Evolutionary conservation across 306 rosid genomes (phyloP).

Genomic region (Glycine soja): DNA sequence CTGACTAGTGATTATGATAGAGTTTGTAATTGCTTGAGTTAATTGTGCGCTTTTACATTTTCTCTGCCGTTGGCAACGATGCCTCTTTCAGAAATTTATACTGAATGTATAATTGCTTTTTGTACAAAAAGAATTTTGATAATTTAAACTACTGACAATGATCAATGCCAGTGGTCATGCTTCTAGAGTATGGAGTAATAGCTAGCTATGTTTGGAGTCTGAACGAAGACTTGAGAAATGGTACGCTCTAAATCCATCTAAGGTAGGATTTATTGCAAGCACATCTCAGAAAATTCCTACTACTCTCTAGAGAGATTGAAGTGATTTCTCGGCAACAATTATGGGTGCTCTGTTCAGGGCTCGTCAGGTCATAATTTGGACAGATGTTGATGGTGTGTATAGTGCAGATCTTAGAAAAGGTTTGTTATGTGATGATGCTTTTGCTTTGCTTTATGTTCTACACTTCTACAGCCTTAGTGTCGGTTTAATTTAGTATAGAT

Average conservation of each 20-base stretch:
- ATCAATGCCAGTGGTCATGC: too few species aligned
- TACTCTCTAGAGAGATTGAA: conserved; percentile 91
- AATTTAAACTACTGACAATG: too few species aligned
- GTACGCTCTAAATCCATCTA: conserved; percentile 74
- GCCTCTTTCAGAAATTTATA: too few species aligned
- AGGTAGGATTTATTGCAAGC: conserved; percentile 90
- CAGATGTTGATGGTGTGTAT: conserved; percentile 88
- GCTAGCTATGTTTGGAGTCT: too few species aligned
- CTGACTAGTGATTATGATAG: too few species aligned
- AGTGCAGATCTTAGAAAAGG: conserved; percentile 94
- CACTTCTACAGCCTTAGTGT: background rate
- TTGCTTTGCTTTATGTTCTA: conserved; percentile 3
- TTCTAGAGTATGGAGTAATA: too few species aligned
- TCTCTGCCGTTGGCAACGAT: too few species aligned
- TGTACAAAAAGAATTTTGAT: too few species aligned
- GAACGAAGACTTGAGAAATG: conserved; percentile 62
- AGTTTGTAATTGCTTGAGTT: too few species aligned
- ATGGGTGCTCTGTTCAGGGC: conserved; percentile 77
- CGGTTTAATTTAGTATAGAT: conserved; percentile 10
- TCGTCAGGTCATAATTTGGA: conserved; percentile 83
- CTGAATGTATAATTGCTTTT: too few species aligned
- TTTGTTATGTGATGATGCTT: conserved; percentile 37
- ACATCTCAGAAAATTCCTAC: conserved; percentile 83
- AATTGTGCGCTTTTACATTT: too few species aligned
- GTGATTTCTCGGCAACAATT: conserved; percentile 91